Evolutionary conservation across 2,329 filamentous ascomycete genomes (phyloP).

Genomic region (Didymella pinodella): DNA sequence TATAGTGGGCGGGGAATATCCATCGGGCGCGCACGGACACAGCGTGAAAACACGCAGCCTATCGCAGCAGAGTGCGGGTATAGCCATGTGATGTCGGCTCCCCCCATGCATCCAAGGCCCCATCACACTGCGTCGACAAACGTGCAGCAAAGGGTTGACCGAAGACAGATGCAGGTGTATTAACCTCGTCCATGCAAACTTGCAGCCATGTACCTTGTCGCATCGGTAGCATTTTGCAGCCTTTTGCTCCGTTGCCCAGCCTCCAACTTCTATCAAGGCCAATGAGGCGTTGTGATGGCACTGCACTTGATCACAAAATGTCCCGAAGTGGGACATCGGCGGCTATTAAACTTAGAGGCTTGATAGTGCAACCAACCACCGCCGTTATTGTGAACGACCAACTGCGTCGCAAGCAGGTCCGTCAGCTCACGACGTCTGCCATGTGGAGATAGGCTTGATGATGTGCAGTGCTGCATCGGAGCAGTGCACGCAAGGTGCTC

Average conservation of each 20-base stretch:
- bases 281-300: constrained; percentile 8
- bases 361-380: constrained; percentile 38
- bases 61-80: constrained; percentile 22
- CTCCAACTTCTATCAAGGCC: constrained; percentile 31
- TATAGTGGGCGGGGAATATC: constrained; percentile 33
- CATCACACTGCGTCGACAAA: constrained; percentile 46
- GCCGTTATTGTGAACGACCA: constrained; percentile 19
- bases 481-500: constrained; percentile 21
- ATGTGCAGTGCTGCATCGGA: constrained; percentile 34
- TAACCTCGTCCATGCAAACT: constrained; percentile 17
- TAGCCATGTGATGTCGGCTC: constrained; percentile 41
- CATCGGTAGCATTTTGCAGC: constrained; percentile 46
- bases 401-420: constrained; percentile 14
- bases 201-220: constrained; percentile 34
- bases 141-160: constrained; percentile 19
- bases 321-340: constrained; percentile 42
- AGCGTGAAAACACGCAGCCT: constrained; percentile 42
- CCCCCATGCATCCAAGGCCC: constrained; percentile 36
- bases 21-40: constrained; percentile 32
- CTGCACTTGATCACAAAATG: constrained; percentile 37
- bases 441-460: constrained; percentile 30
- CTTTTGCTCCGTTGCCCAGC: constrained; percentile 30
- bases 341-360: constrained; percentile 45
- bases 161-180: constrained; percentile 24
- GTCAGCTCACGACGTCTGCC: constrained; percentile 28